Conservation (phyloP, 108 stramenopile species). For the Seminavis robusta region DNA sequence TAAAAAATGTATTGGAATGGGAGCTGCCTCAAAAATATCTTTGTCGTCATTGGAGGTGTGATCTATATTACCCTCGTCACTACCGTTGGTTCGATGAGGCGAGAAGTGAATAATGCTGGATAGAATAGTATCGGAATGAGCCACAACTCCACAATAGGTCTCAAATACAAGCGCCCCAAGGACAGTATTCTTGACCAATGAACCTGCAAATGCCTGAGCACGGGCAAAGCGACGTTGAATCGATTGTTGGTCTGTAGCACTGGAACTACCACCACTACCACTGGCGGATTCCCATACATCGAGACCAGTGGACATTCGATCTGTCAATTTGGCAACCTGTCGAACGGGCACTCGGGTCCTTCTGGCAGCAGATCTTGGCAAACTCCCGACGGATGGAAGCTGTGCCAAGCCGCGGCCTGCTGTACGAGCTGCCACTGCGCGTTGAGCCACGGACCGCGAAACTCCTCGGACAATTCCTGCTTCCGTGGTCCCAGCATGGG, state of each 20-base stretch:
- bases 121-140: conserved; percentile 24
- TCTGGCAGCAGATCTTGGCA: conserved; percentile 3
- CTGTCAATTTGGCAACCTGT: conserved; percentile 47
- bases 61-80: too few species aligned
- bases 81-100: too few species aligned
- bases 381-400: conserved; percentile 3
- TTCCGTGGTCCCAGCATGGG: too few species aligned
- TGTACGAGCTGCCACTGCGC: too few species aligned
- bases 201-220: conserved; percentile 4
- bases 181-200: conserved; percentile 51
- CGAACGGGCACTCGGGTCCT: conserved; percentile 9
- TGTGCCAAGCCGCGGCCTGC: too few species aligned
- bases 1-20: too few species aligned
- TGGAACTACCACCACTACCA: not conserved
- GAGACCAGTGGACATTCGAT: conserved; percentile 60
- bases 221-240: not conserved
- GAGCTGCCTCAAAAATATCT: conserved; percentile 3
- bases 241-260: not conserved
- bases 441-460: conserved; percentile 6
- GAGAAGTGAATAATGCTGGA: too few species aligned
- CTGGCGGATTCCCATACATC: conserved; percentile 30
- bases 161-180: conserved; percentile 63
- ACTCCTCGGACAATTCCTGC: conserved; percentile 17
- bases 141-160: conserved; percentile 43
- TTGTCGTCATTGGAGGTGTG: too few species aligned